Evolutionary conservation across 805 yeast genomes (phyloP).

Genomic region (Sugiyamaella mastotermitis): DNA sequence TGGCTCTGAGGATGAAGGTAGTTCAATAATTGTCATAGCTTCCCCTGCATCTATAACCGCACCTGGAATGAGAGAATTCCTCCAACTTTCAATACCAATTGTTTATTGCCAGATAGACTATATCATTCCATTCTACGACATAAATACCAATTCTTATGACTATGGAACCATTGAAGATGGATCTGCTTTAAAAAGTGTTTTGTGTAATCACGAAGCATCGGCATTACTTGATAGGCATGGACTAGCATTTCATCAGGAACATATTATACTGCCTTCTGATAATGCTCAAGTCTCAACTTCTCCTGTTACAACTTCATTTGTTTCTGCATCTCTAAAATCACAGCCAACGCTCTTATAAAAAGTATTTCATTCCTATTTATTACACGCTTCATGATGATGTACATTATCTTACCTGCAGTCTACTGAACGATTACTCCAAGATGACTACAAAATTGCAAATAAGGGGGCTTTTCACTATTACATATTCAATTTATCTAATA

Average conservation of each 20-base stretch:
- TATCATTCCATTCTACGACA: slow-evolving; percentile 3
- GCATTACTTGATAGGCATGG: slow-evolving; percentile 3
- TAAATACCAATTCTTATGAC: slow-evolving; percentile 1
- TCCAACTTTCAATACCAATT: slow-evolving; percentile 10
- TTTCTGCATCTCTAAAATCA: too few species aligned
- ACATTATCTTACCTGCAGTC: too few species aligned
- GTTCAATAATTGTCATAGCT: slow-evolving; percentile 11
- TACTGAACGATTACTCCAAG: too few species aligned
- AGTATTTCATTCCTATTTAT: too few species aligned
- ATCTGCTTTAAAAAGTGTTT: slow-evolving; percentile 5
- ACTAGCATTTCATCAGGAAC: slow-evolving; percentile 1
- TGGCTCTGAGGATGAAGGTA: slow-evolving; percentile 4
- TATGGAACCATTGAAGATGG: slow-evolving; percentile 6
- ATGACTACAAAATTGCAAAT: too few species aligned
- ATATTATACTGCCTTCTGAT: too few species aligned
- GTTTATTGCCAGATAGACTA: slow-evolving; percentile 12
- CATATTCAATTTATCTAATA: too few species aligned
- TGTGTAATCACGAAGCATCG: slow-evolving; percentile 5
- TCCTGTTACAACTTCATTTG: too few species aligned
- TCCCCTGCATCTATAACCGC: slow-evolving; percentile 11
- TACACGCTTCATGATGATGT: too few species aligned
- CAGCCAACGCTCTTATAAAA: too few species aligned
- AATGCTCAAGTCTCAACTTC: too few species aligned
- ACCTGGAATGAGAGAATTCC: slow-evolving; percentile 9
- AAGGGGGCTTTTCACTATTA: too few species aligned